Conservation (phyloP, 306 rosid species). For the Phaseolus lunatus region DNA sequence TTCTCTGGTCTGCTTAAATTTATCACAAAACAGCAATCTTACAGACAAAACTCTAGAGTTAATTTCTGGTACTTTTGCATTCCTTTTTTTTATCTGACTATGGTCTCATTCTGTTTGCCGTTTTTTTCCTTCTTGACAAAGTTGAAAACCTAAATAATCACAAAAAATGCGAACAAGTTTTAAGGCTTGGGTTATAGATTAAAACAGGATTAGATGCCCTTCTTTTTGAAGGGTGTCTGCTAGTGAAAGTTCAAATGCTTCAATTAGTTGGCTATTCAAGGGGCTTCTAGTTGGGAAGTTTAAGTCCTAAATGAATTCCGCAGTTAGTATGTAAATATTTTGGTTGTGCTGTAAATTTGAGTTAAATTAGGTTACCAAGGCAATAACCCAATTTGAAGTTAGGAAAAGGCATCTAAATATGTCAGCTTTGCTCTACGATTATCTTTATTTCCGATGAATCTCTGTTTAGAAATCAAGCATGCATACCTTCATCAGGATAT, state of each 20-base stretch:
- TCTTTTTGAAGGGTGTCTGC: conserved; percentile 8
- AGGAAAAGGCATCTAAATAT: background rate
- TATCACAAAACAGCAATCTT: conserved; percentile 89
- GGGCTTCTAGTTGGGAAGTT: conserved; percentile 6
- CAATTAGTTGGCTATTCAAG: conserved; percentile 14
- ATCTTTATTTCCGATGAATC: too few species aligned
- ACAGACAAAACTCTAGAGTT: conserved; percentile 86
- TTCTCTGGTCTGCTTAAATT: conserved; percentile 76
- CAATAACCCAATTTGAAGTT: background rate
- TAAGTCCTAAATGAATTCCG: background rate
- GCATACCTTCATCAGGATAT: background rate
- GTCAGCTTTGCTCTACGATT: background rate
- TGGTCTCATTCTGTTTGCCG: conserved; percentile 6
- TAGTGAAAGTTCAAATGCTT: conserved; percentile 29
- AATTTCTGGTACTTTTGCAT: conserved; percentile 67
- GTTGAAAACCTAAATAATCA: conserved; percentile 23
- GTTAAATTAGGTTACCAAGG: background rate
- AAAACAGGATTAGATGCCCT: background rate
- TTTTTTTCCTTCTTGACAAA: conserved; percentile 18
- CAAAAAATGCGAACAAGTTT: background rate
- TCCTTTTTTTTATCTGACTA: conserved; percentile 12
- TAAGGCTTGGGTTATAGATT: conserved; percentile 14
- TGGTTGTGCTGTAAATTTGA: conserved; percentile 9
- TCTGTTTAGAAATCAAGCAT: background rate
- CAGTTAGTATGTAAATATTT: conserved; percentile 1